Evolutionary conservation across 768 basidiomycete species (phyloP).

Genomic region (Agrocybe pediades): DNA sequence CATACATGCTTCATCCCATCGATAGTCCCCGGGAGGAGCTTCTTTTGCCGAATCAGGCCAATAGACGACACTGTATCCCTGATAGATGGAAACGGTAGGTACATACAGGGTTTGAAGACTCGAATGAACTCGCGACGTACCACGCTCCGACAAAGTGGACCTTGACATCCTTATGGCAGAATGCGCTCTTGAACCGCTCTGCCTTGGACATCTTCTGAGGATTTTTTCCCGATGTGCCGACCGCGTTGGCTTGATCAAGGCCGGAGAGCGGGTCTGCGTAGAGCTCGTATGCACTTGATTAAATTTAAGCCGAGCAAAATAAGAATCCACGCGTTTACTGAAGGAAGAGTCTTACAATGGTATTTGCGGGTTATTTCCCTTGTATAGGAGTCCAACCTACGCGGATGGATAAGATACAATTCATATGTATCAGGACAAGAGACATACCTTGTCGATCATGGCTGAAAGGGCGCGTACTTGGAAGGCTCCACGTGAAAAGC

Average conservation of each 20-base stretch:
- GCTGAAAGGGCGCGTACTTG: background rate
- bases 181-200: conserved; percentile 19
- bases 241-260: background rate
- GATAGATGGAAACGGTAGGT: too few species aligned
- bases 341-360: conserved; percentile 9
- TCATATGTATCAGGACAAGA: background rate
- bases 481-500: background rate
- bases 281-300: conserved; percentile 16
- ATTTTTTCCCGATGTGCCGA: background rate
- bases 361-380: conserved; percentile 40
- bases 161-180: conserved; percentile 26
- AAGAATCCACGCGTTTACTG: background rate
- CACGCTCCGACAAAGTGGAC: conserved; percentile 23
- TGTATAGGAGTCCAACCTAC: conserved; percentile 43
- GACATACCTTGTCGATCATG: conserved; percentile 43
- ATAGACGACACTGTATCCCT: conserved; percentile 39
- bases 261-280: conserved; percentile 7
- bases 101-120: too few species aligned
- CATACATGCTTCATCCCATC: conserved; percentile 28
- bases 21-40: conserved; percentile 18
- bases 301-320: background rate
- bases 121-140: background rate
- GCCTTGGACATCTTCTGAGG: conserved; percentile 4
- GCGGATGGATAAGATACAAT: background rate
- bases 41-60: conserved; percentile 20